Base-by-base conservation (phyloP, 2,329 filamentous ascomycete genomes). In the Diaporthe vaccinii region DNA sequence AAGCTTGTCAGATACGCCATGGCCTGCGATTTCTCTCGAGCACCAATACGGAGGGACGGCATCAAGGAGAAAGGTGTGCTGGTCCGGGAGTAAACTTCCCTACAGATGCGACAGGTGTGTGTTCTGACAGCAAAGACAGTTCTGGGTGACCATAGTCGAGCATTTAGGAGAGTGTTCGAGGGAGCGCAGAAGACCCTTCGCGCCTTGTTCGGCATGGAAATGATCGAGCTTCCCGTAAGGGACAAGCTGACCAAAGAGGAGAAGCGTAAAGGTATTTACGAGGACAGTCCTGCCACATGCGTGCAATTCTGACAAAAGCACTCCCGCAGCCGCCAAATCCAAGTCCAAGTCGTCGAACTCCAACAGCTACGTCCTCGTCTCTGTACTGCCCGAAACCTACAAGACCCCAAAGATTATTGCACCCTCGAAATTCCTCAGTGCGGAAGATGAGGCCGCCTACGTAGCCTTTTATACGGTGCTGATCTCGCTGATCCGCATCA, bases 181-280 rank as follows among this genome's bases (percentile, higher is more conserved):
- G 87, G 90, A 55, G 95, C 96, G 57, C 96, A 99, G 82, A 84
- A 86, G 46, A 90, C 94, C 78, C 86, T 99, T 51, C 87, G 89
- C 65, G 85, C 86, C 2, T 89, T 92, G 1, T 98, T 98, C 84
- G 97, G 97, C n/a, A 98, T 98, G 95, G 90, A 96, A 82, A 90
- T 99, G 88, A 88, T 91, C 5, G 96, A 98, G 84, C 87, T 98
- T 68, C 95, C 97, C 0, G 87, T 90, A 1, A 91, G 90, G 80
- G 96, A 98, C 80, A 97, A 95, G 83, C 89, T 94, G 67, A 95
- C 95, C 0, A 84, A 98, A 46, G 92, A 91, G 75, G 94, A 98
- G 78, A 91, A 90, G 81, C 91, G 95, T 79, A 92, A 94, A 87
- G 94, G 93, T 92, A 85, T 76, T 85, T 41, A 8, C 14, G n/a